These are phyloP conservation scores for Globisporangium nagaii DNA, from an alignment of 352 stramenopile species.

Conservation along the genomic window DNA sequence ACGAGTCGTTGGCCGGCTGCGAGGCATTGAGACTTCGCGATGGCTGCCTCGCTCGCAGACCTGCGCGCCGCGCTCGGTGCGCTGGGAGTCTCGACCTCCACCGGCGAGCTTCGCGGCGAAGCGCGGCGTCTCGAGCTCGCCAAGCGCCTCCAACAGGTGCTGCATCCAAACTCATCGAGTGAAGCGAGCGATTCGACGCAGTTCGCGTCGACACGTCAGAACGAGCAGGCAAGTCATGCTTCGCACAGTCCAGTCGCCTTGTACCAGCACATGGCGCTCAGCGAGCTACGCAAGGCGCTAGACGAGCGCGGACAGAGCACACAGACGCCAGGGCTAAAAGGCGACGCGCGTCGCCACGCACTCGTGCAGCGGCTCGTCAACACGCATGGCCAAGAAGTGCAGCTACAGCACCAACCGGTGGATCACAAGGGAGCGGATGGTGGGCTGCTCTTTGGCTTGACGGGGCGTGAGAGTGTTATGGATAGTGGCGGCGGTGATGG, in stretches of 20 bases:
- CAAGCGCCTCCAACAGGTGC: conserved; percentile 15
- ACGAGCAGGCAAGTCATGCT: not conserved
- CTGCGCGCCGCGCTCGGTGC: conserved; percentile 29
- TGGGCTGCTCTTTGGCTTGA: not conserved
- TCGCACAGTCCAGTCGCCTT: not conserved
- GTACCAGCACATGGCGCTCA: conserved; percentile 17
- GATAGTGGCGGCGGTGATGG: conserved; percentile 7
- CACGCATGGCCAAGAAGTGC: not conserved
- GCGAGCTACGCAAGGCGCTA: conserved; percentile 30
- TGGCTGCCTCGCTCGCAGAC: conserved; percentile 4
- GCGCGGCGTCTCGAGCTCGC: conserved; percentile 25
- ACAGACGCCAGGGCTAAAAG: conserved; percentile 36
- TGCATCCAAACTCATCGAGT: not conserved
- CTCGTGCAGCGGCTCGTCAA: conserved; percentile 38
- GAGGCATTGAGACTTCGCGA: too few relatives aligned
- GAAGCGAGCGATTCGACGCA: not conserved
- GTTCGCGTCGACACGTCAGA: not conserved
- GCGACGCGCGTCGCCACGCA: conserved; percentile 34
- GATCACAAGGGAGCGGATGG: not conserved
- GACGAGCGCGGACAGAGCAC: conserved; percentile 28
- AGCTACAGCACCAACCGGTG: not conserved
- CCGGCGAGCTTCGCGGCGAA: conserved; percentile 26
- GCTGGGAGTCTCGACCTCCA: conserved; percentile 29
- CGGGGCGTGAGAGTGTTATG: not conserved
- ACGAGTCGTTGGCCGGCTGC: too few relatives aligned